Evolutionary conservation across 306 rosid species (phyloP), one percentile per base, ranked within the genome.

Genomic region (Macrotyloma uniflorum): DNA sequence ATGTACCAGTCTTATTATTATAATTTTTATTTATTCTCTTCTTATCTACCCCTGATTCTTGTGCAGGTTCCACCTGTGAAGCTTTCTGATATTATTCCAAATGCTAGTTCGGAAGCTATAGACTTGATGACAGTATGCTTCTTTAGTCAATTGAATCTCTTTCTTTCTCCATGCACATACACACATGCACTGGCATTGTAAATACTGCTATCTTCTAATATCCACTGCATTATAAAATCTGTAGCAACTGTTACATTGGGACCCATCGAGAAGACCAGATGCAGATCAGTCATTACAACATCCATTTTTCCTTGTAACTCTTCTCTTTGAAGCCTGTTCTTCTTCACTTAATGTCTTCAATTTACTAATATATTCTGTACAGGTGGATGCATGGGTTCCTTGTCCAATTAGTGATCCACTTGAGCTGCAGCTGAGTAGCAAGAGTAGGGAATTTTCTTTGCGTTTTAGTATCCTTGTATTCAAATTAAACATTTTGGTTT

Each of bases 341-440:
- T 49, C 49, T 75, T 55, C 73, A 65, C 80, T 42, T 69, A 70
- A 69, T 63, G 23, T 15, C 33, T 33, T 68, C 80, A 79, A 53
- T 77, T 72, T 70, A 73, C 82, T 82, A 59, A 87, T 63, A 70
- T 81, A 33, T 74, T 66, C 81, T 72, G 61, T 13, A 79, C 80
- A 92, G 97, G 93, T 84, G 81, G 79, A 71, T 79, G 79, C 64
- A 40, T 75, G 95, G 90, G 70, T 88, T 86, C 91, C 90, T 79
- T 74, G 49, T 85, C 79, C 90, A 69, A 88, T 78, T 53, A 53
- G 68, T 58, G 96, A 90, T 84, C 91, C 97, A 45, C 93, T 92
- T 78, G 97, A 92, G 87, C 84, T 89, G 82, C 90, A 89, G 88
- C 89, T 92, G 86, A 90, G 97, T 86, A 79, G 83, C 85, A 82